phyloP scores from a whole-genome alignment of 371 early-diverging fungal genomes.

The Capillidium heterosporum region DNA sequence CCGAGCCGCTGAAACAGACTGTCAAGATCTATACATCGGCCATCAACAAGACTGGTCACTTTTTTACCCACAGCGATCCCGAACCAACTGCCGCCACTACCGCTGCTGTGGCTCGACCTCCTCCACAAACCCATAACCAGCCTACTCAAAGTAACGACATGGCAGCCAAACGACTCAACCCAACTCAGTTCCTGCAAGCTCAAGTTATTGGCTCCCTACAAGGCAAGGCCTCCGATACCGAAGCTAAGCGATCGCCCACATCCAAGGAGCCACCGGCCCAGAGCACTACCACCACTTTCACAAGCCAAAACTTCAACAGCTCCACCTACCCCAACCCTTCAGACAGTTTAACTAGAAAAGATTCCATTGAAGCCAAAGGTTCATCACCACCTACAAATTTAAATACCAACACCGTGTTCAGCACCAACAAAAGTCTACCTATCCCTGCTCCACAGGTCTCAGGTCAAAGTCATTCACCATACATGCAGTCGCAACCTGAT shows the following conservation, averaged over 20 bases:
- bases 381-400: not conserved
- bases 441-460: too few relatives aligned
- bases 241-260: not conserved
- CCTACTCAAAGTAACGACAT: not conserved
- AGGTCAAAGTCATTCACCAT: too few relatives aligned
- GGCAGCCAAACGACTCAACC: not conserved
- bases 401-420: too few relatives aligned
- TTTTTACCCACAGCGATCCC: not conserved
- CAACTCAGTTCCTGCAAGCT: conserved; percentile 1
- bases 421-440: too few relatives aligned
- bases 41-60: not conserved
- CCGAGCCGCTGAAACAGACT: not conserved
- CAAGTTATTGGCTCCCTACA: not conserved
- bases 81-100: not conserved
- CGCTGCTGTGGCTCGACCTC: not conserved
- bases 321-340: not conserved
- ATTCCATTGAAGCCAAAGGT: not conserved
- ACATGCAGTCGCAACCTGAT: too few relatives aligned
- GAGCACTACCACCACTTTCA: not conserved
- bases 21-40: not conserved
- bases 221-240: not conserved
- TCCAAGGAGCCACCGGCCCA: not conserved
- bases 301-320: not conserved
- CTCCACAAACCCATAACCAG: not conserved
- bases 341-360: not conserved